phyloP scores from a whole-genome alignment of 495 filamentous ascomycete species.

The Margaritispora aquatica region DNA sequence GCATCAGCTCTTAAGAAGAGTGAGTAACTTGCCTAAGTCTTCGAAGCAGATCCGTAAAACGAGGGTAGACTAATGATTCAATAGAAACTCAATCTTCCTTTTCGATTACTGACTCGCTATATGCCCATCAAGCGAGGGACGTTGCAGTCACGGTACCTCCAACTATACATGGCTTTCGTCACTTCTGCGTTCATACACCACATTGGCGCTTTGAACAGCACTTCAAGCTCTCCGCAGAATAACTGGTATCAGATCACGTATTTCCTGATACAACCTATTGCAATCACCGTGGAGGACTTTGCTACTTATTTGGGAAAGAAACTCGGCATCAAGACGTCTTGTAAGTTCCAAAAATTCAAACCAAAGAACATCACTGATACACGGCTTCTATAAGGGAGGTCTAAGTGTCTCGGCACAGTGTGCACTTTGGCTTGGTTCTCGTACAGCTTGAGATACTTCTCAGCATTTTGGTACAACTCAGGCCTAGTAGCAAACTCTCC shows the following conservation, averaged over 20 bases:
- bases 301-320: slow-evolving; percentile 16
- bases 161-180: slow-evolving; percentile 23
- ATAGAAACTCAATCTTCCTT: slow-evolving; percentile 20
- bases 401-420: not conserved
- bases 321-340: slow-evolving; percentile 2
- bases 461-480: slow-evolving; percentile 5
- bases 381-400: not conserved
- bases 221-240: slow-evolving; percentile 1
- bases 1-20: slow-evolving; percentile 12
- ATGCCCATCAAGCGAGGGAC: slow-evolving; percentile 18
- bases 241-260: slow-evolving; percentile 16
- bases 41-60: too few species aligned
- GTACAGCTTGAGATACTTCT: slow-evolving; percentile 4
- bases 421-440: slow-evolving; percentile 14
- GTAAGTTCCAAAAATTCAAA: slow-evolving; percentile 2
- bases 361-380: not conserved
- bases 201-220: slow-evolving; percentile 10
- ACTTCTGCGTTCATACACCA: slow-evolving; percentile 15
- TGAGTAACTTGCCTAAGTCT: slow-evolving; percentile 1
- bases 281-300: slow-evolving; percentile 23
- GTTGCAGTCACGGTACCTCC: slow-evolving; percentile 19
- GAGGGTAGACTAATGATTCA: too few species aligned
- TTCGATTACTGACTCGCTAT: slow-evolving; percentile 11
- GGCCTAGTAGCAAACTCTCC: not conserved
- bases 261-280: slow-evolving; percentile 23